A percentile compares a stretch with the other conserved stretches of the same genome.
Evolutionary conservation across 2,329 filamentous ascomycete genomes (phyloP).

Genomic region (Elsinoe ampelina): DNA sequence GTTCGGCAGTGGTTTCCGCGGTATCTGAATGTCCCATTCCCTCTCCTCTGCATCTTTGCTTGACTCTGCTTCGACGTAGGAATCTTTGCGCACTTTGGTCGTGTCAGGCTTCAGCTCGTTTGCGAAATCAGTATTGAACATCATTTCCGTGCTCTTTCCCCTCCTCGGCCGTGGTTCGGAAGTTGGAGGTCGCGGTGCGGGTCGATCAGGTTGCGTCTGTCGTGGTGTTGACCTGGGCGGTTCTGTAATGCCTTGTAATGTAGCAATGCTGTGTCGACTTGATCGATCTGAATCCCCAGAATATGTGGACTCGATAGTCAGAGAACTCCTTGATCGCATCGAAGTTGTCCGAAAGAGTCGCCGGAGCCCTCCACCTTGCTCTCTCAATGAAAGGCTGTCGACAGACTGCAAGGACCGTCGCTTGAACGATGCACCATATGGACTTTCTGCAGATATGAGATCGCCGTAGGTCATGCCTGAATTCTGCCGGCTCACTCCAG

Average conservation of each 20-base stretch:
- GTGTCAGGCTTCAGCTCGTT: conserved; percentile 27
- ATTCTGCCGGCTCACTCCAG: conserved; percentile 26
- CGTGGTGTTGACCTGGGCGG: background rate
- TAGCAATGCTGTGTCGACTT: conserved; percentile 8
- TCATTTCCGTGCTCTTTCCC: conserved; percentile 1
- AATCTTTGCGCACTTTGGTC: background rate
- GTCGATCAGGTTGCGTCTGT: conserved; percentile 22
- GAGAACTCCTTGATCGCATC: conserved; percentile 13
- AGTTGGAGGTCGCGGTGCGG: background rate
- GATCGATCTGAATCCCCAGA: background rate
- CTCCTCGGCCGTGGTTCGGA: background rate
- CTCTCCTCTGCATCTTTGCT: conserved; percentile 16
- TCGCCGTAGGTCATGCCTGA: conserved; percentile 67
- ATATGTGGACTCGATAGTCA: conserved; percentile 3
- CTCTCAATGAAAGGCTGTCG: conserved; percentile 50
- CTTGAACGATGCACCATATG: conserved; percentile 72
- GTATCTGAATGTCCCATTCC: conserved; percentile 1
- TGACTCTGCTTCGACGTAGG: background rate
- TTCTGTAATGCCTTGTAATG: background rate
- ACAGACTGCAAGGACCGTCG: conserved; percentile 67
- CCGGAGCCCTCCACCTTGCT: conserved; percentile 42
- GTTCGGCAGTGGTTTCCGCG: conserved; percentile 1
- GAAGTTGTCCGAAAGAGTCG: conserved; percentile 44
- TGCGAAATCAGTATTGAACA: background rate
- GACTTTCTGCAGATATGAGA: conserved; percentile 43